A percentile compares a stretch with the other conserved stretches of the same genome.
Conservation (phyloP, 2,329 filamentous ascomycete genomes). For the Botryotinia convoluta region DNA sequence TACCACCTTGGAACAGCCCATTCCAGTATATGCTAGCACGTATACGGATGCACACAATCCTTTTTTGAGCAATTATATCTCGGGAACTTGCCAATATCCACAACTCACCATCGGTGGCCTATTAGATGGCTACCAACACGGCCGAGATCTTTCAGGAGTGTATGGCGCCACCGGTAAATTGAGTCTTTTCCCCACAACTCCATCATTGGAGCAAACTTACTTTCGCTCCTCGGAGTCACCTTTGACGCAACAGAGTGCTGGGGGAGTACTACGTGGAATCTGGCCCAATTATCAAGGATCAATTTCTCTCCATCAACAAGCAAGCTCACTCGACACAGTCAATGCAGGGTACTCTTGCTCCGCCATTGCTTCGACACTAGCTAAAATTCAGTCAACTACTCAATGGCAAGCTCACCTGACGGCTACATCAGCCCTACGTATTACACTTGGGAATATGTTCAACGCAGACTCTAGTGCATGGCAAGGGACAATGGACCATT, state of each 20-base stretch:
- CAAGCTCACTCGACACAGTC: constrained; percentile 39
- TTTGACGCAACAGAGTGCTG: constrained; percentile 41
- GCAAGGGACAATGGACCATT: constrained; percentile 42
- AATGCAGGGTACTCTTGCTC: constrained; percentile 40
- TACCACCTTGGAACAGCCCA: constrained; percentile 26
- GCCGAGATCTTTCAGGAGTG: constrained; percentile 38
- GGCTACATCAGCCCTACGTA: constrained; percentile 38
- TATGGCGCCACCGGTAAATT: constrained; percentile 36
- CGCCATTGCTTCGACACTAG: constrained; percentile 31
- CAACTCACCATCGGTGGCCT: constrained; percentile 42
- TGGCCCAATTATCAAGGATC: constrained; percentile 39
- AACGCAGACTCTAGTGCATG: constrained; percentile 37
- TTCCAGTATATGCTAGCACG: constrained; percentile 40
- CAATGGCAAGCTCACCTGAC: constrained; percentile 41
- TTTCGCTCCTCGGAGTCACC: constrained; percentile 41
- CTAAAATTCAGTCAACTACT: constrained; percentile 34
- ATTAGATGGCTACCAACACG: constrained; percentile 41
- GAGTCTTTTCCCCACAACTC: constrained; percentile 36
- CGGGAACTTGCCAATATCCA: constrained; percentile 42
- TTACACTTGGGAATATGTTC: constrained; percentile 37
- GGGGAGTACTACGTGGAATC: constrained; percentile 41
- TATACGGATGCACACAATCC: constrained; percentile 41
- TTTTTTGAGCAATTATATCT: constrained; percentile 37
- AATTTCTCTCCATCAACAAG: constrained; percentile 42
- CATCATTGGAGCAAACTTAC: constrained; percentile 38